These are phyloP conservation scores for Psilocybe mexicana DNA, from an alignment of 1,284 basidiomycete species.

Conservation along the genomic window DNA sequence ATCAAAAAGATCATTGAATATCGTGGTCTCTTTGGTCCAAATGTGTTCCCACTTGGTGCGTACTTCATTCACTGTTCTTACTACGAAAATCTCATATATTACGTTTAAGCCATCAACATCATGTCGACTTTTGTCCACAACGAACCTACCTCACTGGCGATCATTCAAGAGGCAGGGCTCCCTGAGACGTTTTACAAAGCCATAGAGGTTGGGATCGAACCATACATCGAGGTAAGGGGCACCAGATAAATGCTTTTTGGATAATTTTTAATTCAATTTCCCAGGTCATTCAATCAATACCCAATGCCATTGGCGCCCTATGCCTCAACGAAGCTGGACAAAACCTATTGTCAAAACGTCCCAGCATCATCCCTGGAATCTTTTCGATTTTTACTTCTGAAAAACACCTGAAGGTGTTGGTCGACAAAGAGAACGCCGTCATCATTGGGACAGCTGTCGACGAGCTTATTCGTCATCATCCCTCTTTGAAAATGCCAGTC, in stretches of 20 bases:
- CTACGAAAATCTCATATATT: slow-evolving; percentile 5
- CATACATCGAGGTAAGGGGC: slow-evolving; percentile 77
- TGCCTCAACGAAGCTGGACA: slow-evolving; percentile 93
- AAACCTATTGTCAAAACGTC: slow-evolving; percentile 75
- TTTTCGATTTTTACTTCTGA: slow-evolving; percentile 88
- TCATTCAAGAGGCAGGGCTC: slow-evolving; percentile 90
- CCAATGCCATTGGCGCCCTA: slow-evolving; percentile 95
- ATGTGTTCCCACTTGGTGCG: slow-evolving; percentile 80
- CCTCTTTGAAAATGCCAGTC: slow-evolving; percentile 78
- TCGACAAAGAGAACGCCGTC: slow-evolving; percentile 92
- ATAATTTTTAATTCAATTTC: slow-evolving; percentile 3
- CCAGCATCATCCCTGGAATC: slow-evolving; percentile 81
- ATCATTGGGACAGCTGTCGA: slow-evolving; percentile 90
- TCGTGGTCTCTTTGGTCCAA: slow-evolving; percentile 83
- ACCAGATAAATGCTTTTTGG: neutral
- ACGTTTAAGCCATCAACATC: slow-evolving; percentile 81
- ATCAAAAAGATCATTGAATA: slow-evolving; percentile 89
- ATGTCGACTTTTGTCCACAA: slow-evolving; percentile 99
- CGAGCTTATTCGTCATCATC: slow-evolving; percentile 96
- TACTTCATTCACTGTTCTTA: slow-evolving; percentile 1
- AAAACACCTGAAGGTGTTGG: slow-evolving; percentile 81
- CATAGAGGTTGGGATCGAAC: slow-evolving; percentile 84
- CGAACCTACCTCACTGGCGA: slow-evolving; percentile 91
- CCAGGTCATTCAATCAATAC: slow-evolving; percentile 88
- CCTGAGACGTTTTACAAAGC: slow-evolving; percentile 89